Evolutionary conservation across 208 protist species (phyloP), one percentile per base, ranked within the genome.

Genomic region (Wallacemonas sp.): DNA sequence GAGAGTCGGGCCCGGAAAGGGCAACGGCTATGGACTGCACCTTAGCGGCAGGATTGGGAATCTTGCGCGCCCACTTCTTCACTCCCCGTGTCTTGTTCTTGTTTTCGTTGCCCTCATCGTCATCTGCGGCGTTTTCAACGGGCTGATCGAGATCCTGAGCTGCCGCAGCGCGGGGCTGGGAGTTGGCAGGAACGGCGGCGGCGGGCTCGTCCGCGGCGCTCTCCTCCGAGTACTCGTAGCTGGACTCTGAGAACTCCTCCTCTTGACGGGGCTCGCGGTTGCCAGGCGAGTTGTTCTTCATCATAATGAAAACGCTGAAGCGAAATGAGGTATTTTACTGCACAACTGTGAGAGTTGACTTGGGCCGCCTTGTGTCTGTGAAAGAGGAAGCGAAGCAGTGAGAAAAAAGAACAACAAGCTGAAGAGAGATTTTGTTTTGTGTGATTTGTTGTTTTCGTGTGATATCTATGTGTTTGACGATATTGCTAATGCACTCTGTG

Each of bases 1-100:
- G 83, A 15, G 53, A 62, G 58, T 81, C 75, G 0, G 60, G 45
- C 30, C 71, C 64, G 21, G 58, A 45, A 5, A 82, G 30, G 0
- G 58, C 41, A 1, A 34, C 45, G 6, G 55, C 62, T 12, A 55
- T 42, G 47, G 64, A 62, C 44, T 44, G 47, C 30, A 67, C 31
- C 62, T 67, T 67, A 24, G 46, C 17, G n/a, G 47, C 31, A 6
- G 38, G 21, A 64, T 69, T 17, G 47, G 53, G 11, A 64, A 58
- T 56, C 63, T 34, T 14, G 65, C 70, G 12, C 44, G 56, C 3
- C 38, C 62, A 24, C 46, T 72, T 62, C 36, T 55, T 79, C 15
- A 65, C 41, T 17, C 34, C 38, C 22, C 67, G n/a, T n/a, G n/a
- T 75, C 26, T 66, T 67, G 6, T 30, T 28, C 54, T 62, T 42